Base-by-base conservation (phyloP, 1,284 basidiomycete species). In the Apiotrichum porosum region DNA sequence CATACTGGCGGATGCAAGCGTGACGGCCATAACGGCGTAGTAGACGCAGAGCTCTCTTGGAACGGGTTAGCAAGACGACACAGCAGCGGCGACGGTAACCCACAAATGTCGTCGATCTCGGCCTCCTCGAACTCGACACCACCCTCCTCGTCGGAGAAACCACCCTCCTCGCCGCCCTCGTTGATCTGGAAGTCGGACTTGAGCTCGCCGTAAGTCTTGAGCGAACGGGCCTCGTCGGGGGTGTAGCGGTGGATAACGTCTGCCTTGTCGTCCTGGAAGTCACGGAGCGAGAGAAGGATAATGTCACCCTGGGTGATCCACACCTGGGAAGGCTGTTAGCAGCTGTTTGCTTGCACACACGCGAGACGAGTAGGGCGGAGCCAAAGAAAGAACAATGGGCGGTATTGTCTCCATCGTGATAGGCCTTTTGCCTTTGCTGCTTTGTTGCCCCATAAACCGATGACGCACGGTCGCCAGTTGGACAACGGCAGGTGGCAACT, bases 231-330 rank as follows among this genome's bases (percentile, higher is more conserved):
- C 60, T 94, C 90, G 69, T 97, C 93, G 26, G 92, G 83, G 13
- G 92, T 95, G 76, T 98, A 99, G 76, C 97, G 97, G 70, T 97
- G 94, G 67, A 98, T 97, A 41, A 99, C 94, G 77, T 99, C 95
- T 26, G 93, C 95, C 75, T 97, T 97, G 75, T 91, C 92, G 66
- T 98, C 95, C 74, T 98, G 94, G 82, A 98, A 99, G 49, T 98
- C 95, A 62, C 95, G 88, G 44, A 99, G 80, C 24, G 94, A 98
- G 33, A 99, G 79, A 37, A 99, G 80, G 56, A 98, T 85, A 71
- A 98, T 97, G 69, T 98, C 95, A 62, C 95, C 95, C 65, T 93
- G 89, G 71, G 95, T 95, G 75, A 99, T 98, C 95, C 95, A 98
- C 64, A 98, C 93, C 92, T 95, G 62, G 8, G 26, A 6, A 12